These are phyloP conservation scores for Citrullus mucosospermus DNA, from an alignment of 306 rosid species.

Conservation along the genomic window DNA sequence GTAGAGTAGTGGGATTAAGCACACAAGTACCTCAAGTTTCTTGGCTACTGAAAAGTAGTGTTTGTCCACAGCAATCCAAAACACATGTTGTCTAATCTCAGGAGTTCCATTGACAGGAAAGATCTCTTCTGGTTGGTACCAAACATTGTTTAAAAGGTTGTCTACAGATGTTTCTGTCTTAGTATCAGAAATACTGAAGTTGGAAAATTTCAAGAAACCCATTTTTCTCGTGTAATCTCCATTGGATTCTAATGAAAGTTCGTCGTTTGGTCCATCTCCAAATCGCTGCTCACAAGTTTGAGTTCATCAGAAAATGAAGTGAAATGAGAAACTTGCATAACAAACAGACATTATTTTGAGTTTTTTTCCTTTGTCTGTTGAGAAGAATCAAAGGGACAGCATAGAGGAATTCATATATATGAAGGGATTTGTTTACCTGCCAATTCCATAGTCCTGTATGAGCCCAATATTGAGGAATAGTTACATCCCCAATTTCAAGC, in stretches of 20 bases:
- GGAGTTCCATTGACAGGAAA: conserved; percentile 50
- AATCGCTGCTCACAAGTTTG: conserved; percentile 22
- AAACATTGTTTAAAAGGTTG: conserved; percentile 47
- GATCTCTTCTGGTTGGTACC: conserved; percentile 69
- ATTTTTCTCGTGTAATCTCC: conserved; percentile 48
- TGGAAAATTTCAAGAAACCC: conserved; percentile 34
- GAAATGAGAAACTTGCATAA: neutral
- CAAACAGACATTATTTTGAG: neutral
- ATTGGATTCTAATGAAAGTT: conserved; percentile 29
- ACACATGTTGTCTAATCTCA: conserved; percentile 41
- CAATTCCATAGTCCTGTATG: conserved; percentile 79
- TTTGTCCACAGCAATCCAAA: conserved; percentile 52
- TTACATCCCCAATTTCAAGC: conserved; percentile 64
- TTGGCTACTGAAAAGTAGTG: conserved; percentile 25
- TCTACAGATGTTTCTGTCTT: conserved; percentile 4
- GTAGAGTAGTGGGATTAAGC: neutral
- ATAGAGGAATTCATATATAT: neutral
- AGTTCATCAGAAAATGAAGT: neutral
- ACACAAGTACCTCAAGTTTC: conserved; percentile 34
- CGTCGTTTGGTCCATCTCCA: conserved; percentile 44
- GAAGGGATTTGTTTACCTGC: conserved; percentile 41
- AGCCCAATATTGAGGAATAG: conserved; percentile 63
- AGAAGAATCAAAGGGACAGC: neutral
- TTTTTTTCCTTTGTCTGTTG: neutral
- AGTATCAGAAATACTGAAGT: conserved; percentile 26